Base-by-base conservation (phyloP, 805 yeast genomes). In the Saccharomycopsis sp. region DNA sequence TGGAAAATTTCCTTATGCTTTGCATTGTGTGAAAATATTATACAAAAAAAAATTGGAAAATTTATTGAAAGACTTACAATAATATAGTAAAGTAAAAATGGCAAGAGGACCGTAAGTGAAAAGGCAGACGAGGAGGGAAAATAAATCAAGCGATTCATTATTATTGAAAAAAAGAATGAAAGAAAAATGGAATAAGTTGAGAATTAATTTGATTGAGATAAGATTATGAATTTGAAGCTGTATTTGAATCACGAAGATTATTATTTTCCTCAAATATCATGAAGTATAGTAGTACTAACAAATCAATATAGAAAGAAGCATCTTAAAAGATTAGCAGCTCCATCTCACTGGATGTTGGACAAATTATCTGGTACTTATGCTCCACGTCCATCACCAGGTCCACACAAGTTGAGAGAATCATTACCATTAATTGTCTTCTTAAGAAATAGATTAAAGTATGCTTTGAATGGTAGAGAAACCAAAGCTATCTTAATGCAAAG, bases 321-420 rank as follows among this genome's bases (percentile, higher is more conserved):
- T 74, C 83, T 89, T 73, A 89, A 90, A 83, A 88, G 97, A 84
- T 84, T 90, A 75, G 96, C 97, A 72, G 98, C 98, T 72, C 99
- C 99, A 81, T 84, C 89, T 79, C 98, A 93, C 84, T 93, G 98
- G 98, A 85, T 93, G 94, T 86, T 93, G 79, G 98, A 94, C 94
- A 93, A 93, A 79, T 80, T 93, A 77, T 85, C 97, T 68, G 99
- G 99, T 71, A 79, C 86, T 67, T 93, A 93, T 72, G 98, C 98
- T 57, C 98, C 98, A 78, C 88, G 97, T 79, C 96, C 97, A 68
- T 88, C 97, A 56, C 83, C 95, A 63, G 98, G 98, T 79, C 98
- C 98, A 71, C 98, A 90, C 81, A 93, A 90, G 76, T 81, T 89
- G 70, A 83, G 97, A 74, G 97, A 89, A 78, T 89, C 96, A 54